Percentiles rank a stretch among this genome's conserved stretches.
Conservation (phyloP, 345 rosid genomes). For the Populus ilicifolia region DNA sequence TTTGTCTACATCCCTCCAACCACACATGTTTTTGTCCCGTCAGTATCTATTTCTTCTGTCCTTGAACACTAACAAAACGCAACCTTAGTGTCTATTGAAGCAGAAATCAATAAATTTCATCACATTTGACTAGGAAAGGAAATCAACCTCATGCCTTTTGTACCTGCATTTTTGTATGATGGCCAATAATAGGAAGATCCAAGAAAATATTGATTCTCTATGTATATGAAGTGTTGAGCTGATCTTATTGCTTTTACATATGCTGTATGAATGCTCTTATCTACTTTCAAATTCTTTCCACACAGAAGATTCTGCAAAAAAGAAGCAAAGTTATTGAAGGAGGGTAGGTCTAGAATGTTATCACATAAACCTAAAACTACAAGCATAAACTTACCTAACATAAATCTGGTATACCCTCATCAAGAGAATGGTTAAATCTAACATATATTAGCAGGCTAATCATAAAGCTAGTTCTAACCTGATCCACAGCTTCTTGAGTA, state of each 20-base stretch:
- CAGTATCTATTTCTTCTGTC: no score
- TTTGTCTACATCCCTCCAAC: no score
- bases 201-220: conserved; percentile 67
- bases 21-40: no score
- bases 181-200: conserved; percentile 72
- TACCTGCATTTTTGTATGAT: conserved; percentile 73
- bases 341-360: neutral
- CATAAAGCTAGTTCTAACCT: conserved; percentile 33
- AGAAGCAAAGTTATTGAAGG: neutral
- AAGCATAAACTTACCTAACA: neutral
- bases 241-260: conserved; percentile 70
- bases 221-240: conserved; percentile 64
- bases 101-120: neutral
- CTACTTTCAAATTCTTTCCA: conserved; percentile 63
- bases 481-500: conserved; percentile 41
- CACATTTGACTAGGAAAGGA: neutral
- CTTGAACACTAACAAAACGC: no score
- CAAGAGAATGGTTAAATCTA: neutral
- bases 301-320: conserved; percentile 50
- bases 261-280: conserved; percentile 63
- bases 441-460: neutral
- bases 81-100: neutral
- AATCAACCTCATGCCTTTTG: neutral
- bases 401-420: neutral
- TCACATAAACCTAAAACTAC: neutral